Evolutionary conservation across 495 filamentous ascomycete species (phyloP), one percentile per base, ranked within the genome.

Genomic region (Aspergillus cristatus): DNA sequence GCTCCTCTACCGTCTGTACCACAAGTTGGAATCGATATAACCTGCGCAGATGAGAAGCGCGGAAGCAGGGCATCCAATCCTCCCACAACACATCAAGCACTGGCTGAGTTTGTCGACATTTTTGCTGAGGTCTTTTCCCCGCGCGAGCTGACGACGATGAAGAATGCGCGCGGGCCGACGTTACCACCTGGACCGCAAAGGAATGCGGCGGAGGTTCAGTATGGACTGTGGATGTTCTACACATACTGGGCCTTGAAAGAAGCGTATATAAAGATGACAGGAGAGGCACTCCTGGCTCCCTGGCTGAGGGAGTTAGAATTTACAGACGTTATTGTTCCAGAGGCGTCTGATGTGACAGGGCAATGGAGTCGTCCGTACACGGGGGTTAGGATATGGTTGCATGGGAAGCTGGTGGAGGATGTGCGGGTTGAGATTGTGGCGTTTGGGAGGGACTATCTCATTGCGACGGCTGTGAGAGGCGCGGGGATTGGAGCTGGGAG

Each of bases 251-350:
- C 81, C 38, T 68, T 91, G 37, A 84, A 91, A 47, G 88, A 95
- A 62, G 84, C 88, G 1, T 96, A 88, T 61, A 77, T 96, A 45
- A 96, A 96, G 72, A 76, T 96, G 74, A 86, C 84, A 7, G 88
- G 88, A 18, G 87, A 94, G 47, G 88, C 85, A 13, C 64, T 96
- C 34, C 62, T 94, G 24, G 87, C 87, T 3, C 66, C 71, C 2
- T 94, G 86, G 87, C 55, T 94, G 38, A 65, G 68, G 37, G 67
- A 81, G 14, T 50, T 86, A 28, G 77, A 84, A 43, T 86, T 90
- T 38, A 55, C 63, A 32, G 72, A 82, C 39, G 78, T 84, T 6
- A 53, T 72, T 24, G 71, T 73, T 2, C 80, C 81, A 6, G 53
- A 47, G 7, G 55, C 69, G 5, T 55, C 25, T 10, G 32, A 14